phyloP scores from a whole-genome alignment of 1,139 yeast species.

The Sugiyamaella xylanicola region DNA sequence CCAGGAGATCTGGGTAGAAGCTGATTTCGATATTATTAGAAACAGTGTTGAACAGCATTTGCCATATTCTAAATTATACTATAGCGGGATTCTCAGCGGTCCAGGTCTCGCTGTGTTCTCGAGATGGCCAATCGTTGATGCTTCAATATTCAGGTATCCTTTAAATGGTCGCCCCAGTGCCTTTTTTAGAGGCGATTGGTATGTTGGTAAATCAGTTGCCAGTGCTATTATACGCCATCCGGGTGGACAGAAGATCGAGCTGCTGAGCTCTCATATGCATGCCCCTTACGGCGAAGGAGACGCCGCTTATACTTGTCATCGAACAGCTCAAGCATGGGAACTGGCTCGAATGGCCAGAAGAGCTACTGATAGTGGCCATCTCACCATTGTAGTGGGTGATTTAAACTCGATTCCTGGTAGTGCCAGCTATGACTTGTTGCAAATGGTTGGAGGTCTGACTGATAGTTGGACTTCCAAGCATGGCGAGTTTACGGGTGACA shows the following conservation, averaged over 20 bases:
- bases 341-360: constrained; percentile 66
- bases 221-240: constrained; percentile 67
- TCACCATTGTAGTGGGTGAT: constrained; percentile 90
- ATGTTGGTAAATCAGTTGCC: constrained; percentile 88
- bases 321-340: constrained; percentile 98
- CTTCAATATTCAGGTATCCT: constrained; percentile 82
- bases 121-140: constrained; percentile 75
- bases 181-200: constrained; percentile 94
- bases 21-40: constrained; percentile 73
- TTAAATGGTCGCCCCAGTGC: constrained; percentile 95
- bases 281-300: constrained; percentile 94
- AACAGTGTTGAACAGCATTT: constrained; percentile 50
- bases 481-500: constrained; percentile 48
- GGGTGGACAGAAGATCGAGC: constrained; percentile 61
- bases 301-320: constrained; percentile 85
- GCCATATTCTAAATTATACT: constrained; percentile 71
- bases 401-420: constrained; percentile 87
- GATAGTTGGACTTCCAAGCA: constrained; percentile 85
- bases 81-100: constrained; percentile 84
- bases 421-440: constrained; percentile 73
- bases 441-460: constrained; percentile 64
- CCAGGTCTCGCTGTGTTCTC: constrained; percentile 91
- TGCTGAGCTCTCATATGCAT: constrained; percentile 93
- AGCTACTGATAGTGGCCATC: constrained; percentile 72
- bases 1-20: constrained; percentile 90